phyloP scores from a whole-genome alignment of 2,329 filamentous ascomycete species.

The Arthrobotrys megalospora region DNA sequence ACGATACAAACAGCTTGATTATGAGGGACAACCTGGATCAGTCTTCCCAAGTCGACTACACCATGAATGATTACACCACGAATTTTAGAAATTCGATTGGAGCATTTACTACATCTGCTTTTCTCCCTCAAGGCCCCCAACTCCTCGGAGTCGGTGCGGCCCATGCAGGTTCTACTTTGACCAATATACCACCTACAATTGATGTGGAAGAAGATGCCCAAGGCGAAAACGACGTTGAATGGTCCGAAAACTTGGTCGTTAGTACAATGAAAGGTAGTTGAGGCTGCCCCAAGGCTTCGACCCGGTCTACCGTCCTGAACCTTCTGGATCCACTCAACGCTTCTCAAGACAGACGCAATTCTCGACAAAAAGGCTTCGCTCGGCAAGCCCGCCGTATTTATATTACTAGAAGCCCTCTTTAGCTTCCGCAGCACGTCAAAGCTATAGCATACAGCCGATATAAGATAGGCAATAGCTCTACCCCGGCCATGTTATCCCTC shows the following conservation, averaged over 20 bases:
- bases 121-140: conserved; percentile 48
- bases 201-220: conserved; percentile 58
- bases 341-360: not conserved
- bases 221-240: conserved; percentile 55
- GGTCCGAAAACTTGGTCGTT: conserved; percentile 48
- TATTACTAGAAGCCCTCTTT: no score
- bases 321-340: not conserved
- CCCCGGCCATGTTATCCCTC: no score
- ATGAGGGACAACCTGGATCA: conserved; percentile 48
- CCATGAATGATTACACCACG: conserved; percentile 28
- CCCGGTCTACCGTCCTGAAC: not conserved
- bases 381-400: no score
- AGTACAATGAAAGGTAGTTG: conserved; percentile 53
- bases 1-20: conserved; percentile 45
- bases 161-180: conserved; percentile 43
- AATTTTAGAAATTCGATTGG: conserved; percentile 41
- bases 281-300: not conserved
- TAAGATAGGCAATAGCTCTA: no score
- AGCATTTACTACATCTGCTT: not conserved
- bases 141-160: conserved; percentile 45
- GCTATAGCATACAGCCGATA: no score
- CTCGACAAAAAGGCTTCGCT: not conserved
- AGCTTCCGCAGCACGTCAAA: no score
- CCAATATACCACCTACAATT: conserved; percentile 50
- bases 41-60: conserved; percentile 49